Percentiles rank a stretch among this genome's conserved stretches.
Evolutionary conservation across 164 flowering plant genomes (phyloP).

Genomic region (Liriodendron chinense): DNA sequence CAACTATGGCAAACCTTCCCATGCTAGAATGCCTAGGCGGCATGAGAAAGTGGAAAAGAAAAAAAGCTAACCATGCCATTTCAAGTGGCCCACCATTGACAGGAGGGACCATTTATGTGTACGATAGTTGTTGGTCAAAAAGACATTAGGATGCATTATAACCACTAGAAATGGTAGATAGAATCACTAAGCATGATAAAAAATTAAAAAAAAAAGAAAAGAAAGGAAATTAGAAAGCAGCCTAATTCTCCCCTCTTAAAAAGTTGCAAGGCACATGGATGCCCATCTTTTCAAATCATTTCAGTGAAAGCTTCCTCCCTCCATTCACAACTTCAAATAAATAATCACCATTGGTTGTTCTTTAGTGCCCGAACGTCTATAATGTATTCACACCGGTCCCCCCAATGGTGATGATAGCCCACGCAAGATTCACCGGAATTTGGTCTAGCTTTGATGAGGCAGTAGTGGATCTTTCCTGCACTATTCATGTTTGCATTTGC

Average conservation of each 20-base stretch:
- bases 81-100: not conserved
- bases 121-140: not conserved
- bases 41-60: not conserved
- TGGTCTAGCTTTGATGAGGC: not conserved
- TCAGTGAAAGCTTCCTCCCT: not conserved
- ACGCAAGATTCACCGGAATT: not conserved
- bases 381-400: not conserved
- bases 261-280: not conserved
- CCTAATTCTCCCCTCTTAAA: not conserved
- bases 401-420: not conserved
- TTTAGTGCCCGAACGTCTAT: not conserved
- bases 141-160: not conserved
- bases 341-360: not conserved
- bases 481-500: no score
- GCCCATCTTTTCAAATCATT: not conserved
- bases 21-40: not conserved
- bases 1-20: not conserved
- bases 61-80: not conserved
- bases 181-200: not conserved
- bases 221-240: not conserved
- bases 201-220: not conserved
- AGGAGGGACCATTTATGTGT: not conserved
- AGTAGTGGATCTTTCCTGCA: not conserved
- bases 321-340: not conserved
- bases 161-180: not conserved